phyloP scores from a whole-genome alignment of 2,329 filamentous ascomycete genomes.

The Lecanoromycetidae sp. region DNA sequence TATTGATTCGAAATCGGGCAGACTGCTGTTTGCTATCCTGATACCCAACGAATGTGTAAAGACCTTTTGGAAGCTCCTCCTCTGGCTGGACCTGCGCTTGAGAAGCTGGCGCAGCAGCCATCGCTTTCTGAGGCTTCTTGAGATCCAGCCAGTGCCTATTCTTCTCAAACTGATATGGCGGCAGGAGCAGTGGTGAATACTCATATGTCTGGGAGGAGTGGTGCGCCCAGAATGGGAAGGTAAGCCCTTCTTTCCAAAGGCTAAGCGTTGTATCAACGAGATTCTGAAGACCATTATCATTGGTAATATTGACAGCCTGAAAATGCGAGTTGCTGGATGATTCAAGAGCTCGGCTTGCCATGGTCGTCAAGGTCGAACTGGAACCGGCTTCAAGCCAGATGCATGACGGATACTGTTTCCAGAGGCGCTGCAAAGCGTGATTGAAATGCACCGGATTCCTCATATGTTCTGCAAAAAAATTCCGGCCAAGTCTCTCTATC shows the following conservation, averaged over 20 bases:
- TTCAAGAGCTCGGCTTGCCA: constrained; percentile 21
- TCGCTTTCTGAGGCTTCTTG: constrained; percentile 17
- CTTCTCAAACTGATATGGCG: constrained; percentile 17
- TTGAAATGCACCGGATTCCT: constrained; percentile 35
- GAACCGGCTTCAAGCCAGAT: constrained; percentile 36
- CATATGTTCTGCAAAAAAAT: constrained; percentile 28
- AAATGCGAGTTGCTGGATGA: constrained; percentile 12
- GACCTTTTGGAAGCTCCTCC: constrained; percentile 16
- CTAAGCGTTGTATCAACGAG: constrained; percentile 23
- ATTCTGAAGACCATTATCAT: background rate
- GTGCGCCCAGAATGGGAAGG: constrained; percentile 30
- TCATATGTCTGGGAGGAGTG: constrained; percentile 22
- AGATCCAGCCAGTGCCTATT: constrained; percentile 17
- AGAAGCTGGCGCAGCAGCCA: background rate
- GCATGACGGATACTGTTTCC: constrained; percentile 19
- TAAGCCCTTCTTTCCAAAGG: constrained; percentile 33
- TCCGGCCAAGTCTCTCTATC: background rate
- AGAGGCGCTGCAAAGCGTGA: constrained; percentile 32
- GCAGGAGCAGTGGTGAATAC: constrained; percentile 17
- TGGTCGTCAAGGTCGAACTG: constrained; percentile 23
- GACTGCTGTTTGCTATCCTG: constrained; percentile 15
- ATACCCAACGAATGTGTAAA: constrained; percentile 25
- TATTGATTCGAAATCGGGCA: constrained; percentile 34
- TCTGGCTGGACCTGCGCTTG: constrained; percentile 1
- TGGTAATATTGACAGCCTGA: constrained; percentile 1